A percentile compares a stretch with the other conserved stretches of the same genome.
phyloP scores from a whole-genome alignment of 208 protist genomes.

The Leishmania martiniquensis region DNA sequence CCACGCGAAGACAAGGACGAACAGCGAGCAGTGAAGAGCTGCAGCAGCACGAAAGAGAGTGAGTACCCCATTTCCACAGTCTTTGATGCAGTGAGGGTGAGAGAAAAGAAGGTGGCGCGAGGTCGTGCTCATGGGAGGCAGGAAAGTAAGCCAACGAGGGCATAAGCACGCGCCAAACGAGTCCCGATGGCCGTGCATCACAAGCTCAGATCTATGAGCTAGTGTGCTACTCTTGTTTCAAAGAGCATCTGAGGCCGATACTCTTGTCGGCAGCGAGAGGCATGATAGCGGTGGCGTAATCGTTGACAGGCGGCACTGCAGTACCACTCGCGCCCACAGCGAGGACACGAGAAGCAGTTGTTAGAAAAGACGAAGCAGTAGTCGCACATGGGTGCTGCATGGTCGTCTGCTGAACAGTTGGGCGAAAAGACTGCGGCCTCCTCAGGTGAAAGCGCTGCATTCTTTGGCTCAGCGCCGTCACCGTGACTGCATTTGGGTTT shows the following conservation, averaged over 20 bases:
- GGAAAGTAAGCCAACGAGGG: background rate
- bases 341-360: constrained; percentile 48
- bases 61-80: background rate
- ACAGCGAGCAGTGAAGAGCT: background rate
- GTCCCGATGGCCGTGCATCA: background rate
- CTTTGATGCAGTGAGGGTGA: background rate
- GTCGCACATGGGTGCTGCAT: constrained; percentile 50
- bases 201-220: background rate
- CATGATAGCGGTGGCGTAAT: constrained; percentile 49
- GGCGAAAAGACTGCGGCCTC: background rate
- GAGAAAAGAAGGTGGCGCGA: background rate
- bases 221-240: background rate
- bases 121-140: background rate
- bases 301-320: constrained; percentile 62
- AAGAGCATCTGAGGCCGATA: background rate
- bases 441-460: background rate
- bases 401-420: background rate
- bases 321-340: constrained; percentile 73
- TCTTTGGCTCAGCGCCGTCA: background rate
- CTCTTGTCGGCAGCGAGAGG: constrained; percentile 35
- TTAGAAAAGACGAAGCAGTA: constrained; percentile 51
- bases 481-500: background rate
- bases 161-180: background rate
- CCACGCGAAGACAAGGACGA: background rate
- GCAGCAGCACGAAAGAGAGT: background rate